Evolutionary conservation across 2,329 filamentous ascomycete species (phyloP).

Genomic region (Cladosporium oxysporum): DNA sequence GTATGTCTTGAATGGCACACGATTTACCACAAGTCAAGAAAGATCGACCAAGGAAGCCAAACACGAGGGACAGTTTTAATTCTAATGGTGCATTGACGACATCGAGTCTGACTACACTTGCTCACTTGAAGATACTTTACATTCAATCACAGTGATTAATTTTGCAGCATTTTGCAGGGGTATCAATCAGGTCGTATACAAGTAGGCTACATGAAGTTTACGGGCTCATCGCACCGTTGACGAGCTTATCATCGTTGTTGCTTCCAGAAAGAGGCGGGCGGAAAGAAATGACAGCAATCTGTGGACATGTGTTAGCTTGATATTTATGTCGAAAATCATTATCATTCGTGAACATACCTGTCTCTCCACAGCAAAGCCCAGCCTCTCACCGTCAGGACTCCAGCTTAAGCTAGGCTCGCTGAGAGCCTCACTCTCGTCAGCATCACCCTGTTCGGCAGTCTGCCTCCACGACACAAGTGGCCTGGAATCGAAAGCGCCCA

Average conservation of each 20-base stretch:
- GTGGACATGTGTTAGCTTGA: background rate
- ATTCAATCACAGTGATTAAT: background rate
- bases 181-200: slow-evolving; percentile 19
- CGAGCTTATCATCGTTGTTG: background rate
- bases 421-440: slow-evolving; percentile 24
- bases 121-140: background rate
- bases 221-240: slow-evolving; percentile 16
- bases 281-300: slow-evolving; percentile 30
- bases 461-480: slow-evolving; percentile 33
- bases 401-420: slow-evolving; percentile 47
- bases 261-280: slow-evolving; percentile 20
- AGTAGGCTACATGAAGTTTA: slow-evolving; percentile 10
- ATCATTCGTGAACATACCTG: slow-evolving; percentile 43
- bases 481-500: slow-evolving; percentile 6
- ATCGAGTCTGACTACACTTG: background rate
- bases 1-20: background rate
- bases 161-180: background rate
- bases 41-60: background rate
- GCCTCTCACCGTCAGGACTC: slow-evolving; percentile 56
- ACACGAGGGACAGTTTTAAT: background rate
- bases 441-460: slow-evolving; percentile 23
- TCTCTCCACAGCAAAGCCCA: slow-evolving; percentile 47
- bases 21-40: background rate
- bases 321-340: background rate
- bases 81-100: background rate